Base-by-base conservation (phyloP, 2,329 filamentous ascomycete species). In the Corynespora cassiicola region DNA sequence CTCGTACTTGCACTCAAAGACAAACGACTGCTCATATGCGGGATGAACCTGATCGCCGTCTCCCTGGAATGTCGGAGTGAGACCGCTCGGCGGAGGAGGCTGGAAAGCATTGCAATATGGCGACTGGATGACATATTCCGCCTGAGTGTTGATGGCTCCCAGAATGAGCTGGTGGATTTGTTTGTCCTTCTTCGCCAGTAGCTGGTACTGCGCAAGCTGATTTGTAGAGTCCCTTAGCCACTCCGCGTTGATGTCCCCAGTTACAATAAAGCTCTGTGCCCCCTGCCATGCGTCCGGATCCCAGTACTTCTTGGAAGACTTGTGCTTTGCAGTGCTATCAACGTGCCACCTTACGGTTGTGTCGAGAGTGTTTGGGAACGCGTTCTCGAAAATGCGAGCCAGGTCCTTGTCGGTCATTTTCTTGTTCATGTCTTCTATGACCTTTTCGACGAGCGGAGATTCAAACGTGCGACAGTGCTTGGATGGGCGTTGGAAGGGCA, bases 31-130 rank as follows among this genome's bases (percentile, higher is more conserved):
- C 60, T 97, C 90, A 63, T 95, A 97, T 1, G 78, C 76, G 1
- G 94, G 94, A 56, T 96, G 90, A 0, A 99, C 94, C 7, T 65
- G 70, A 61, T 99, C 94, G 14, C 86, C 80, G 64, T 96, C 88
- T 3, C 88, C 88, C 58, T 92, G 96, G 55, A 81, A 79, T 11
- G 84, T 85, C 5, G 86, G 75, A 3, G 77, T 71, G 1, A 97
- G 76, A 11, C 86, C 82, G 49, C 89, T 91, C 6, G 90, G 88
- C 2, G 88, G 86, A 1, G 94, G 94, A 4, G 94, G 92, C 66
- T 99, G 94, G 69, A 97, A 99, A 12, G 94, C 94, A 68, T 99
- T 97, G 78, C 94, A 99, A 73, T 97, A 99, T 0, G 94, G 94
- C 1, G 88, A 90, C 58, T 89, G 83, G 47, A 97, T 96, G 26